Evolutionary conservation across 2,329 filamentous ascomycete genomes (phyloP).

Genomic region (Atkinsonella texensis): DNA sequence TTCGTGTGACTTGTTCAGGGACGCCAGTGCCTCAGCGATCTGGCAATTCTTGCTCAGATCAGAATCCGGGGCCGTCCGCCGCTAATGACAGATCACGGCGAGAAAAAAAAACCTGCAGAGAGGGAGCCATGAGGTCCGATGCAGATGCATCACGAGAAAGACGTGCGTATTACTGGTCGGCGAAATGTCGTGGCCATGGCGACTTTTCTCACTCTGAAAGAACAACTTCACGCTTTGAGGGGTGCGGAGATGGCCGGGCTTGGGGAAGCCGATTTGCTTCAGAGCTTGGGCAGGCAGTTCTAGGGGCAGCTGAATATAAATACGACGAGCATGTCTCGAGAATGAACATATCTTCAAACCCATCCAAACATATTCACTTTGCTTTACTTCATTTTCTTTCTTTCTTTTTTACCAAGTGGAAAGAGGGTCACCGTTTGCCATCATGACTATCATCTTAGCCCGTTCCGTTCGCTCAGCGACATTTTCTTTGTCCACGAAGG

Average conservation of each 20-base stretch:
- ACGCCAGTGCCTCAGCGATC: background rate
- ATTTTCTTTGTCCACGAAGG: background rate
- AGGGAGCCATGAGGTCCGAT: background rate
- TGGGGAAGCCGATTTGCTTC: background rate
- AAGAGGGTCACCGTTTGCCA: background rate
- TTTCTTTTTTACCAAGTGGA: too few relatives aligned
- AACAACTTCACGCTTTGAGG: background rate
- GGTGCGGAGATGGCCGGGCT: background rate
- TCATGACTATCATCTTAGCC: constrained; percentile 3
- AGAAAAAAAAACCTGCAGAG: background rate
- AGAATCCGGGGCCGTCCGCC: background rate
- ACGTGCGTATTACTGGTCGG: background rate
- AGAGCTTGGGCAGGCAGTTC: background rate
- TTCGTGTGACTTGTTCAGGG: background rate
- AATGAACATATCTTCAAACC: background rate
- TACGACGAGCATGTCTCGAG: background rate
- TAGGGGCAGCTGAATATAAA: background rate
- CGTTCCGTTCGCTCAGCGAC: background rate
- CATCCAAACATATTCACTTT: background rate
- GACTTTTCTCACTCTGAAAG: background rate
- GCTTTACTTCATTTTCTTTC: too few relatives aligned
- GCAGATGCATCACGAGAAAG: background rate
- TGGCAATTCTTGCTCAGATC: background rate
- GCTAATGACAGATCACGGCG: background rate
- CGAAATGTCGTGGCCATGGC: background rate